Percentiles rank a stretch among this genome's conserved stretches.
phyloP scores from a whole-genome alignment of 2,329 filamentous ascomycete genomes.

The Neodidymelliopsis sp. region DNA sequence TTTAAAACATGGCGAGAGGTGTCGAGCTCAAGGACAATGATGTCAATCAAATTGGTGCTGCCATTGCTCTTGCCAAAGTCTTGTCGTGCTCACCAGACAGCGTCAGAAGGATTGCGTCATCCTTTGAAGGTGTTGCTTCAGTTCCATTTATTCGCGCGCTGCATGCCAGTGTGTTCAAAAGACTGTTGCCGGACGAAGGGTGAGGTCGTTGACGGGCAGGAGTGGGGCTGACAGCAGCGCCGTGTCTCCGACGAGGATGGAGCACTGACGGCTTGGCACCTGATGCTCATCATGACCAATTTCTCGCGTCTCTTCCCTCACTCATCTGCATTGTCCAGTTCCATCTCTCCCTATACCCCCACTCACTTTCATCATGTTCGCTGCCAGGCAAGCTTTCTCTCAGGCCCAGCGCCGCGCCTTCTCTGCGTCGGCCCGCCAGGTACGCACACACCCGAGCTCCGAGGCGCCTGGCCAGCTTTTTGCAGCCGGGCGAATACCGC shows the following conservation, averaged over 20 bases:
- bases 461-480: slow-evolving; percentile 33
- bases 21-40: no score
- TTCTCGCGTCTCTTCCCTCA: slow-evolving; percentile 26
- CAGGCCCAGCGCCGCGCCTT: slow-evolving; percentile 61
- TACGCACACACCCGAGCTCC: slow-evolving; percentile 42
- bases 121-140: neutral
- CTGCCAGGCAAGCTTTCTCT: slow-evolving; percentile 61
- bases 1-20: no score
- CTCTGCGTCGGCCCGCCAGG: slow-evolving; percentile 61
- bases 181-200: slow-evolving; percentile 7
- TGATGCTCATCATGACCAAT: slow-evolving; percentile 30
- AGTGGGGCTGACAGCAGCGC: slow-evolving; percentile 6
- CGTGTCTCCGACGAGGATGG: slow-evolving; percentile 5
- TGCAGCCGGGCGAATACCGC: slow-evolving; percentile 14
- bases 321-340: slow-evolving; percentile 30
- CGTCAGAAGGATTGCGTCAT: neutral
- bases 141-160: no score
- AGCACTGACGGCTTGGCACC: slow-evolving; percentile 15
- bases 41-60: no score
- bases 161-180: no score
- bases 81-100: no score
- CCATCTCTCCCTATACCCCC: slow-evolving; percentile 31
- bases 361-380: slow-evolving; percentile 68
- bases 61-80: no score
- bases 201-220: slow-evolving; percentile 5